Evolutionary conservation across 331 rosid genomes (phyloP).

Genomic region (Quercus tomentella): DNA sequence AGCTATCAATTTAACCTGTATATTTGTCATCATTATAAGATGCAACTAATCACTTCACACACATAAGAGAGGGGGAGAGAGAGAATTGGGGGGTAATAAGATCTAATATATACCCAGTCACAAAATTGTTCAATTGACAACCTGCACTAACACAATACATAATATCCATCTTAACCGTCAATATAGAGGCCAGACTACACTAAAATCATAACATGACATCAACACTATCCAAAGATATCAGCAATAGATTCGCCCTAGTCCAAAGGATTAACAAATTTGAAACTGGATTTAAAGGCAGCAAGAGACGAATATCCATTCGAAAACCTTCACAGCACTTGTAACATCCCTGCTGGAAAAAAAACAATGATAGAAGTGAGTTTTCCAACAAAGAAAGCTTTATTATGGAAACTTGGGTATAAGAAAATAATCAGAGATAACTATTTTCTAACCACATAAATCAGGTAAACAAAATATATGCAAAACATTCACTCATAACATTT

Average conservation of each 20-base stretch:
- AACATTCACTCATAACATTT: neutral
- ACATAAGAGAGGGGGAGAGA: neutral
- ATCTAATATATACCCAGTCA: neutral
- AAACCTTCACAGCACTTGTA: neutral
- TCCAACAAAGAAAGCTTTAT: neutral
- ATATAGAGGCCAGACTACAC: neutral
- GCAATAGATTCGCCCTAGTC: neutral
- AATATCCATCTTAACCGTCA: neutral
- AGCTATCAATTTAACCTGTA: too few relatives aligned
- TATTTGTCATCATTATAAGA: neutral
- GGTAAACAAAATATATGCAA: neutral
- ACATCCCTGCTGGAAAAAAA: neutral
- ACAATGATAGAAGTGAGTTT: neutral
- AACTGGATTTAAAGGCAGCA: neutral
- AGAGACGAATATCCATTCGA: neutral
- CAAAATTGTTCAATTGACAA: neutral
- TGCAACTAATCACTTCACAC: neutral
- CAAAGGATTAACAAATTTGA: neutral
- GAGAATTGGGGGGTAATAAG: neutral
- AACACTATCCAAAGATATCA: neutral
- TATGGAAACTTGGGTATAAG: neutral
- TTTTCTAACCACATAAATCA: neutral
- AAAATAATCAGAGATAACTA: neutral
- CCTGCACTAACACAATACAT: neutral
- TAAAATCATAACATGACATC: neutral